A percentile compares a stretch with the other conserved stretches of the same genome.
These are phyloP conservation scores for Strobilomyces echinocephalus DNA, from an alignment of 768 basidiomycete species.

Conservation along the genomic window DNA sequence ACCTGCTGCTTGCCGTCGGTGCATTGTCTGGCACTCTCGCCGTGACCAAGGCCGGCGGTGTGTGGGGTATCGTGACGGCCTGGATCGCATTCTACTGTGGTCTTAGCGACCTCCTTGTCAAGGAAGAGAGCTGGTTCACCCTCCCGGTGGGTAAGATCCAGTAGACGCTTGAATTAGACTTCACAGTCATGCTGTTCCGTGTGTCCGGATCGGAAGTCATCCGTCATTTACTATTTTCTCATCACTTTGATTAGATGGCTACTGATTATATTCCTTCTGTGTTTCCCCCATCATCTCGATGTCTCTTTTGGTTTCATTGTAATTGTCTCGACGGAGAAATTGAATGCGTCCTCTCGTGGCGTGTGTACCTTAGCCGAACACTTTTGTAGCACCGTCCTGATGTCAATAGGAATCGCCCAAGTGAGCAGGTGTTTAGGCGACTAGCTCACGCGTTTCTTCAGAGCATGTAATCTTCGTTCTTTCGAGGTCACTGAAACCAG, in stretches of 20 bases:
- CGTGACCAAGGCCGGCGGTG: conserved; percentile 39
- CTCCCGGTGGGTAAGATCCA: conserved; percentile 36
- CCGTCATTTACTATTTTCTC: conserved; percentile 3
- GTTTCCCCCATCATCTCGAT: background rate
- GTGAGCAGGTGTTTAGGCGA: no score
- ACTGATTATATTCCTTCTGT: background rate
- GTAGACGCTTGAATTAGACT: background rate
- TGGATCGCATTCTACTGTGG: conserved; percentile 45
- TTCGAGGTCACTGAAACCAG: no score
- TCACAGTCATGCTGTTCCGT: background rate
- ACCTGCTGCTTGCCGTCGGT: conserved; percentile 41
- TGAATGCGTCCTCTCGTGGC: background rate
- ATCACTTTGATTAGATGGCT: conserved; percentile 6
- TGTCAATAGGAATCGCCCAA: no score
- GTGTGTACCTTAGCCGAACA: background rate
- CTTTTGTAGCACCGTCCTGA: no score
- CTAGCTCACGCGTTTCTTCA: no score
- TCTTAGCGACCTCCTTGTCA: conserved; percentile 38
- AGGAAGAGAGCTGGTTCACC: conserved; percentile 35
- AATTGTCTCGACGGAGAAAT: background rate
- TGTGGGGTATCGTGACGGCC: conserved; percentile 41
- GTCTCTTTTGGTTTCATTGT: background rate
- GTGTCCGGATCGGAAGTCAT: background rate
- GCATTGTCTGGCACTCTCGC: conserved; percentile 26
- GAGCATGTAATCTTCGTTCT: no score